Conservation (phyloP, 345 rosid genomes). For the Iberis pinnata region DNA sequence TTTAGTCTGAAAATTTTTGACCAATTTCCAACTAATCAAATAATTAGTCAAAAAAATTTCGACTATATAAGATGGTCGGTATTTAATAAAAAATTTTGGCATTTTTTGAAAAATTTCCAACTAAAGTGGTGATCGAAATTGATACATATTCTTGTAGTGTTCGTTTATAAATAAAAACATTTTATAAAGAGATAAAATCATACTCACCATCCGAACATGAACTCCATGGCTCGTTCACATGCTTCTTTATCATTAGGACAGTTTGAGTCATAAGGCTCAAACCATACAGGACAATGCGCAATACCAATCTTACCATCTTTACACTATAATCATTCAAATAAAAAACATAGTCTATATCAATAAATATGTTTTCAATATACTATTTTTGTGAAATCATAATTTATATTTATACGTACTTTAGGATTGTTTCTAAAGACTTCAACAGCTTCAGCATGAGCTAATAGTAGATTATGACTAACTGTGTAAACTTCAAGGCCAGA, state of each 20-base stretch:
- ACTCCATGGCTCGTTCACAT: slow-evolving; percentile 30
- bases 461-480: slow-evolving; percentile 30
- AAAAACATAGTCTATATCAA: background rate
- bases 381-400: background rate
- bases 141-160: too few species aligned
- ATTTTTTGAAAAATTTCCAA: too few species aligned
- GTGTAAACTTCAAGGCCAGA: slow-evolving; percentile 30
- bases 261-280: slow-evolving; percentile 30
- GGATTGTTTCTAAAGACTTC: slow-evolving; percentile 30
- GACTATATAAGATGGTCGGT: too few species aligned
- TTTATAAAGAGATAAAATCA: background rate
- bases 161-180: too few species aligned
- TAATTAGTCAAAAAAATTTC: too few species aligned
- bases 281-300: slow-evolving; percentile 32
- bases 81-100: too few species aligned
- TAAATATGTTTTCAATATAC: slow-evolving; percentile 1
- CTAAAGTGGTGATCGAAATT: too few species aligned
- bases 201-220: slow-evolving; percentile 35
- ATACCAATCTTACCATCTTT: slow-evolving; percentile 34
- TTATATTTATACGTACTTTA: slow-evolving; percentile 15
- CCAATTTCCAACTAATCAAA: too few species aligned
- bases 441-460: slow-evolving; percentile 34
- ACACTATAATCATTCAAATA: slow-evolving; percentile 21
- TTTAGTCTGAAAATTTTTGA: too few species aligned
- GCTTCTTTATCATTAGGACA: slow-evolving; percentile 27